A percentile compares a stretch with the other conserved stretches of the same genome.
phyloP scores from a whole-genome alignment of 2,329 filamentous ascomycete genomes.

The Talaromyces sp. region DNA sequence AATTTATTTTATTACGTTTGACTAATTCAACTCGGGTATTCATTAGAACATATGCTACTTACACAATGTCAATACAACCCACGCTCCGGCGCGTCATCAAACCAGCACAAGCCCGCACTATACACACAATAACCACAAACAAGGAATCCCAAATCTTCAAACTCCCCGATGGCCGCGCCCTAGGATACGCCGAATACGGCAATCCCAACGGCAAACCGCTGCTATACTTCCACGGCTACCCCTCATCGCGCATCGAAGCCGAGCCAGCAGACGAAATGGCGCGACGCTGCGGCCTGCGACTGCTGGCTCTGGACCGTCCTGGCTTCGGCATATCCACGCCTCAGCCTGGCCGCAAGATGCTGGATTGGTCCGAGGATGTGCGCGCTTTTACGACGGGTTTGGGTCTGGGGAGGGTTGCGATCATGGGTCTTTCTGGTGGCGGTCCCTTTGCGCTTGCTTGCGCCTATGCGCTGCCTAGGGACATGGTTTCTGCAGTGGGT shows the following conservation, averaged over 20 bases:
- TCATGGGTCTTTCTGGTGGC: slow-evolving; percentile 39
- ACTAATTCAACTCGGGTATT: too few relatives aligned
- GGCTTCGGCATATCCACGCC: slow-evolving; percentile 39
- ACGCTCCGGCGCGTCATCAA: not conserved
- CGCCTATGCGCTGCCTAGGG: slow-evolving; percentile 29
- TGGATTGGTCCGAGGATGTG: slow-evolving; percentile 40
- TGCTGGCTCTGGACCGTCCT: slow-evolving; percentile 40
- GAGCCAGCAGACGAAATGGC: slow-evolving; percentile 28
- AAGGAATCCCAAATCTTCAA: slow-evolving; percentile 14
- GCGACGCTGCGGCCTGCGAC: slow-evolving; percentile 28
- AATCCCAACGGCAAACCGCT: slow-evolving; percentile 24
- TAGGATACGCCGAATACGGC: slow-evolving; percentile 43
- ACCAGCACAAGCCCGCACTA: not conserved
- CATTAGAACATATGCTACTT: not conserved
- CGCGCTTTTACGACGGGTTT: slow-evolving; percentile 35
- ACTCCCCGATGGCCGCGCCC: slow-evolving; percentile 30
- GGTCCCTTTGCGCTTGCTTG: slow-evolving; percentile 45
- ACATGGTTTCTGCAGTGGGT: slow-evolving; percentile 7
- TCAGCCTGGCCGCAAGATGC: slow-evolving; percentile 30
- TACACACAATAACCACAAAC: not conserved
- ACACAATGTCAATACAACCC: slow-evolving; percentile 1
- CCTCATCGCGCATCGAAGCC: slow-evolving; percentile 39
- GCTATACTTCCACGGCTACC: slow-evolving; percentile 41
- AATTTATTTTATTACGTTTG: too few relatives aligned
- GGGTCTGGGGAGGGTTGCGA: slow-evolving; percentile 21